These are phyloP conservation scores for Boletus speciosus DNA, from an alignment of 768 basidiomycete species.

Conservation along the genomic window DNA sequence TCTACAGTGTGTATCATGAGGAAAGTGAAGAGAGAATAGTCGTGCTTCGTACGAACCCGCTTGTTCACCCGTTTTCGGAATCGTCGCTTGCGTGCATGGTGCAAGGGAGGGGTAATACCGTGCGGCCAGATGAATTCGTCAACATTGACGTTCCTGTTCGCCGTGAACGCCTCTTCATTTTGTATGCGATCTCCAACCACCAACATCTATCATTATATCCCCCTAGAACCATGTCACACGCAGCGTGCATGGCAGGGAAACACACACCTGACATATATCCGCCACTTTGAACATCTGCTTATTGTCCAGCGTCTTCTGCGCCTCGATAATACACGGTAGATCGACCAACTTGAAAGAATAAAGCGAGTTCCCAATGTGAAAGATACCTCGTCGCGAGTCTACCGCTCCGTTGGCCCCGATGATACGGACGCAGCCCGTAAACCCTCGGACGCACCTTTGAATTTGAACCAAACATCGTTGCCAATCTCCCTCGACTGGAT, in stretches of 20 bases:
- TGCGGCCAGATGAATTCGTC: conserved; percentile 98
- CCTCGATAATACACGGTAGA: conserved; percentile 88
- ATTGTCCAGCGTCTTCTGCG: conserved; percentile 93
- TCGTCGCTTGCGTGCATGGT: conserved; percentile 84
- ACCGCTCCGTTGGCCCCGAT: conserved; percentile 13
- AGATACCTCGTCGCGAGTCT: conserved; percentile 90
- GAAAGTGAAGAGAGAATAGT: background rate
- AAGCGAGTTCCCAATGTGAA: conserved; percentile 76
- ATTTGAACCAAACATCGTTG: conserved; percentile 95
- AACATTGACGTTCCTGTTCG: conserved; percentile 73
- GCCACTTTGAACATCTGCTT: conserved; percentile 99
- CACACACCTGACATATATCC: conserved; percentile 89
- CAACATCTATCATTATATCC: conserved; percentile 67
- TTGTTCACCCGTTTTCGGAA: conserved; percentile 89
- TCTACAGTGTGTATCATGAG: conserved; percentile 41
- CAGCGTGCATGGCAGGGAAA: background rate
- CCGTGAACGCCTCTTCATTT: conserved; percentile 60
- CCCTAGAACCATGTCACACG: conserved; percentile 10
- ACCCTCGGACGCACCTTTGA: conserved; percentile 63
- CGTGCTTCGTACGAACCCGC: conserved; percentile 46
- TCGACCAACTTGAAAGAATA: conserved; percentile 95
- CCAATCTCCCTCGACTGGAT: conserved; percentile 72
- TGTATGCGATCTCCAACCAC: conserved; percentile 76
- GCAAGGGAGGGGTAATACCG: conserved; percentile 90
- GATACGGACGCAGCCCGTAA: background rate